Conservation (phyloP, 2,329 filamentous ascomycete species). For the Venturia nashicola region DNA sequence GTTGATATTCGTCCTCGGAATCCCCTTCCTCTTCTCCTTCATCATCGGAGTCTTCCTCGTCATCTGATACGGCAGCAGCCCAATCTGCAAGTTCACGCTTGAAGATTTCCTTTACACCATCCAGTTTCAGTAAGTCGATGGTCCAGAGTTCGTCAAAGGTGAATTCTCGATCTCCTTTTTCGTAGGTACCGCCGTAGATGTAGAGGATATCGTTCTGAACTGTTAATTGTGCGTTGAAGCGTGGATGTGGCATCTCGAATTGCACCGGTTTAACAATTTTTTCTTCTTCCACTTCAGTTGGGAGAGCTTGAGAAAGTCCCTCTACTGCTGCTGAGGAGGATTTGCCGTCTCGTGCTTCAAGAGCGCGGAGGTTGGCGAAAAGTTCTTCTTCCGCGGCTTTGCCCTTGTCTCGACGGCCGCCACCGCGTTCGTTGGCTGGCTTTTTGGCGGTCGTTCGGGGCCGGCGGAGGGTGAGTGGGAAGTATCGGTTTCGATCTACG, state of each 20-base stretch:
- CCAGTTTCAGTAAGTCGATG: slow-evolving; percentile 85
- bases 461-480: slow-evolving; percentile 67
- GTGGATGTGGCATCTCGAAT: slow-evolving; percentile 75
- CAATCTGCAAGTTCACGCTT: slow-evolving; percentile 76
- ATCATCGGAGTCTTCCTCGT: slow-evolving; percentile 35
- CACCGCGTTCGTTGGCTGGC: slow-evolving; percentile 33
- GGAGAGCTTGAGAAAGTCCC: slow-evolving; percentile 21
- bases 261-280: slow-evolving; percentile 42
- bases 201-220: slow-evolving; percentile 89
- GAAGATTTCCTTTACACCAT: slow-evolving; percentile 88
- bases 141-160: slow-evolving; percentile 94
- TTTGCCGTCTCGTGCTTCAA: slow-evolving; percentile 64
- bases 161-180: slow-evolving; percentile 88
- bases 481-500: slow-evolving; percentile 88
- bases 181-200: slow-evolving; percentile 89
- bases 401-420: slow-evolving; percentile 43
- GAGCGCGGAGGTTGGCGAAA: slow-evolving; percentile 69
- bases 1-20: slow-evolving; percentile 39
- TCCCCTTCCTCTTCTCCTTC: slow-evolving; percentile 30
- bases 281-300: slow-evolving; percentile 40
- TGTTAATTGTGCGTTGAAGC: slow-evolving; percentile 84
- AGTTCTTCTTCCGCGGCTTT: slow-evolving; percentile 90
- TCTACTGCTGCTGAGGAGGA: slow-evolving; percentile 28
- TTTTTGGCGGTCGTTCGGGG: slow-evolving; percentile 56
- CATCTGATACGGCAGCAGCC: slow-evolving; percentile 44